Conservation (phyloP, 2,329 filamentous ascomycete species). For the Exophiala bonariae region DNA sequence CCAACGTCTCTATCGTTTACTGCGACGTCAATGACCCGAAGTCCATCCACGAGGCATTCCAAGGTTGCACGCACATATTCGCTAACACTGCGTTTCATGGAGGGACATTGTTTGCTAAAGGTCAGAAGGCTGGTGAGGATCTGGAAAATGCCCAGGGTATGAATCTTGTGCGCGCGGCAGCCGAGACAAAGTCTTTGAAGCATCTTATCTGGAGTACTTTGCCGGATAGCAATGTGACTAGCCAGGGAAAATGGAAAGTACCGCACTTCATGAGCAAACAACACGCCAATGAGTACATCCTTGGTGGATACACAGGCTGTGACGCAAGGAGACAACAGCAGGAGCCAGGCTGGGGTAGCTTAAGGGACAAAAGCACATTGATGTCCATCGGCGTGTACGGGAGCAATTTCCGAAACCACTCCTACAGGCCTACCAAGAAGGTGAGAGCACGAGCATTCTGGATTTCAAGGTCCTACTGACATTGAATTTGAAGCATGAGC, state of each 20-base stretch:
- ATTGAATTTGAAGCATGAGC: background rate
- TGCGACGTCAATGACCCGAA: slow-evolving; percentile 2
- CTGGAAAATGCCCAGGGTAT: slow-evolving; percentile 1
- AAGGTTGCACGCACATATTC: slow-evolving; percentile 6
- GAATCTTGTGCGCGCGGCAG: slow-evolving; percentile 5
- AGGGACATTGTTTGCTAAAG: slow-evolving; percentile 1
- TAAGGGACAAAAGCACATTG: background rate
- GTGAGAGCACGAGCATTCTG: background rate
- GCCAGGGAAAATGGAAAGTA: background rate
- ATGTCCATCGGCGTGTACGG: slow-evolving; percentile 2
- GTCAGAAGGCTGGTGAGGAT: slow-evolving; percentile 2
- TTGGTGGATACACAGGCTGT: background rate
- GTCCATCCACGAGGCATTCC: slow-evolving; percentile 1
- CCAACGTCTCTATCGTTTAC: slow-evolving; percentile 2
- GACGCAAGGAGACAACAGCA: background rate
- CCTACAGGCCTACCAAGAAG: slow-evolving; percentile 1
- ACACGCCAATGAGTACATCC: background rate
- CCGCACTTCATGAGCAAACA: background rate
- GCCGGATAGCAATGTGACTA: slow-evolving; percentile 1
- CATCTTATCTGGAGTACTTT: slow-evolving; percentile 3
- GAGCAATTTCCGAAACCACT: slow-evolving; percentile 1
- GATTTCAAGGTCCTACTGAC: background rate
- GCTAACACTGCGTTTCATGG: slow-evolving; percentile 2
- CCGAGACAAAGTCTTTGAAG: slow-evolving; percentile 2
- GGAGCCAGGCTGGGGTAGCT: background rate